A percentile compares a stretch with the other conserved stretches of the same genome.
These are phyloP conservation scores for Closterium sp. DNA, from an alignment of 139 green algal genomes.

Conservation along the genomic window DNA sequence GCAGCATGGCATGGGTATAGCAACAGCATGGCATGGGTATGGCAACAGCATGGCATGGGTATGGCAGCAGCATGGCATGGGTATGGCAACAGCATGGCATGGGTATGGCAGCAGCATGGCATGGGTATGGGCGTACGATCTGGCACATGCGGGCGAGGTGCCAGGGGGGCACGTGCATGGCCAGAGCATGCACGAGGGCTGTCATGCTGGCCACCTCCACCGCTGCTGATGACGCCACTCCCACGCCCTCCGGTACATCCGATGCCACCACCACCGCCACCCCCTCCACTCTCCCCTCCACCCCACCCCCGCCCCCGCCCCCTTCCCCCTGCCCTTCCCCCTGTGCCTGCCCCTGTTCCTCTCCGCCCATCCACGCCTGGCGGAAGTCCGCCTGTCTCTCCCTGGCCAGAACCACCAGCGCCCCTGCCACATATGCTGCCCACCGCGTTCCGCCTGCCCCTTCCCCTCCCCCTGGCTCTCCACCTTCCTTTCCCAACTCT, in stretches of 20 bases:
- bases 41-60: too few species aligned
- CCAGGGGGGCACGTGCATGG: constrained; percentile 35
- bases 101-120: too few species aligned
- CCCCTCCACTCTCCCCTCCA: not conserved
- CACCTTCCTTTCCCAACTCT: not conserved
- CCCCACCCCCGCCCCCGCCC: not conserved
- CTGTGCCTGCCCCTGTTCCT: not conserved
- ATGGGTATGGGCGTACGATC: constrained; percentile 31
- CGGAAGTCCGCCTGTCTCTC: constrained; percentile 61
- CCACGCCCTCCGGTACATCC: constrained; percentile 89
- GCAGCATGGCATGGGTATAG: too few species aligned
- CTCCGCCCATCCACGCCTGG: not conserved
- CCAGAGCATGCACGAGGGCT: constrained; percentile 62
- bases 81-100: too few species aligned
- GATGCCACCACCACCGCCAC: constrained; percentile 69
- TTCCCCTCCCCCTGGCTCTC: not conserved
- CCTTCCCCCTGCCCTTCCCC: not conserved
- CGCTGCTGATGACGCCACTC: constrained; percentile 84
- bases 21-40: too few species aligned
- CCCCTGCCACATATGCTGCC: constrained; percentile 86
- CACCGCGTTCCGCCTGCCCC: constrained; percentile 53
- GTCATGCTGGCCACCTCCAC: constrained; percentile 71
- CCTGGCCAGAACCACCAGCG: constrained; percentile 76
- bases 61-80: too few species aligned
- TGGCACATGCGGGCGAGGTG: constrained; percentile 81